Base-by-base conservation (phyloP, 1,139 yeast genomes). In the Yamadazyma friedrichii region DNA sequence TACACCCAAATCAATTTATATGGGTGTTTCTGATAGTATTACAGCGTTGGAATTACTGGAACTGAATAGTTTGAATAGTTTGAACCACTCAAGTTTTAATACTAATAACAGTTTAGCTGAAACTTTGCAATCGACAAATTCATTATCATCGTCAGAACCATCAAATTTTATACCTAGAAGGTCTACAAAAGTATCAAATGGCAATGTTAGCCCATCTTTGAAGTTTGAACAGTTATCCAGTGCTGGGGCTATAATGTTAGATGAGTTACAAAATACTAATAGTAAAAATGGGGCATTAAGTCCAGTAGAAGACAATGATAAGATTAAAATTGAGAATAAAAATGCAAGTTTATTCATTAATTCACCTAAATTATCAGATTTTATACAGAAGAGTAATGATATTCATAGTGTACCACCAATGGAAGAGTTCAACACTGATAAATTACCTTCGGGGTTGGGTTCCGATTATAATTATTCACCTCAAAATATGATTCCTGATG, bases 321-420 rank as follows among this genome's bases (percentile, higher is more conserved):
- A 34, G 11, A 34, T 17, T n/a, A 36, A 36, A 12, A 15, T 24
- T 9, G 30, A 36, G 26, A 16, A 31, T 22, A 28, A 20, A 11
- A 38, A 31, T 28, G 32, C n/a, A 9, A 25, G 10, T 4, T 32
- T 38, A 12, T 38, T 38, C 16, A 15, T 16, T 4, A 10, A 28
- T 17, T 38, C 40, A 9, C 40, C 40, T 2, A 25, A 28, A 17
- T 26, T 38, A 38, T 38, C 40, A 11, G 40, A 38, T 20, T 38
- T 38, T 22, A 22, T 32, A 16, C 11, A 16, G 8, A 9, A 17
- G 9, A 30, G 31, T 15, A 25, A 25, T 30, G 32, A 35, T 17
- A 12, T 35, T 25, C 11, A 11, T 10, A 11, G 10, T 17, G 8
- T 33, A 17, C 12, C 22, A 13, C 13, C 33, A 4, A 15, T 31